Percentiles rank a stretch among this genome's conserved stretches.
phyloP scores from a whole-genome alignment of 2,329 filamentous ascomycete species.

The Xylaria sp. region DNA sequence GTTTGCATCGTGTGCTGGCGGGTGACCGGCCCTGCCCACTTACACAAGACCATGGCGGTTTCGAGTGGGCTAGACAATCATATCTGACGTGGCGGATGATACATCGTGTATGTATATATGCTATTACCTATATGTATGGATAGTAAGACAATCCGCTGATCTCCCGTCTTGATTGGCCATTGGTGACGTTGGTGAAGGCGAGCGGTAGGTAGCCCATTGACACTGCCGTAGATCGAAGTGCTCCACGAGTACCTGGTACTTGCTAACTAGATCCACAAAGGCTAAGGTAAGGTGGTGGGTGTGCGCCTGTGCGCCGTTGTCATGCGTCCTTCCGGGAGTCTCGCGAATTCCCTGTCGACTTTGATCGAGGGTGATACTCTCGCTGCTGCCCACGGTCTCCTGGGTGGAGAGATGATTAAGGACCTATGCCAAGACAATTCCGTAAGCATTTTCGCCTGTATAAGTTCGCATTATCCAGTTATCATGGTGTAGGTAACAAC shows the following conservation, averaged over 20 bases:
- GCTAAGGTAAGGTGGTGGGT: constrained; percentile 15
- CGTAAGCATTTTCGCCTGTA: background rate
- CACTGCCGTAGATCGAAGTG: constrained; percentile 2
- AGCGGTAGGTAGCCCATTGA: constrained; percentile 5
- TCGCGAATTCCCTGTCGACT: constrained; percentile 2
- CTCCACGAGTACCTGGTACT: constrained; percentile 11
- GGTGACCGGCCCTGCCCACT: constrained; percentile 17
- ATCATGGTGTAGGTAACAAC: constrained; percentile 1
- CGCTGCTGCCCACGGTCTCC: constrained; percentile 3
- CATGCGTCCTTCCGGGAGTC: constrained; percentile 8
- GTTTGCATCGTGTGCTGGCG: constrained; percentile 24
- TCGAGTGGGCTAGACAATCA: constrained; percentile 14
- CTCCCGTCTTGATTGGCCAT: constrained; percentile 14
- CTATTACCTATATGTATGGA: constrained; percentile 2
- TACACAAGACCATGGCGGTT: constrained; percentile 11
- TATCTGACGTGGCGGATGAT: constrained; percentile 33
- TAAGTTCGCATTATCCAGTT: background rate
- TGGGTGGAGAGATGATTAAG: background rate
- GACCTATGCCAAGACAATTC: constrained; percentile 2
- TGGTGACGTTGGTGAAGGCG: background rate
- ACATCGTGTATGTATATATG: constrained; percentile 11
- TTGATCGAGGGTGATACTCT: constrained; percentile 1
- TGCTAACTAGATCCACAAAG: constrained; percentile 8
- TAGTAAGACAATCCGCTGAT: background rate
- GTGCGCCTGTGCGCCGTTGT: constrained; percentile 19